phyloP scores from a whole-genome alignment of 1,284 basidiomycete species.

The Pseudozyma sp. region DNA sequence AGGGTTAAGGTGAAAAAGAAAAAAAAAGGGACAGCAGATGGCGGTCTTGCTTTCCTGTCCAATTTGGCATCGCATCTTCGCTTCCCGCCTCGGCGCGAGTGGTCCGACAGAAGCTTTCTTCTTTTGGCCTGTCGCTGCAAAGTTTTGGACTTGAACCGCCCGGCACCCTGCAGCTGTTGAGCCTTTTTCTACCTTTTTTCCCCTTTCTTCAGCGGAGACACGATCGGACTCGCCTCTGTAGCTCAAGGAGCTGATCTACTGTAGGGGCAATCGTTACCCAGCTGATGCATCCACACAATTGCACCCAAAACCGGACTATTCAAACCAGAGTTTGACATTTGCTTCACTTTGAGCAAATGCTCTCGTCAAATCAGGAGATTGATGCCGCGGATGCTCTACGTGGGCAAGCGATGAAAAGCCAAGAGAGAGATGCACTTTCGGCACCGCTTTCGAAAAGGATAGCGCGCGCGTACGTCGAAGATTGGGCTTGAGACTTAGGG shows the following conservation, averaged over 20 bases:
- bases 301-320: no score
- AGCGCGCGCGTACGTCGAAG: no score
- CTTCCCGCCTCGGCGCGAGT: no score
- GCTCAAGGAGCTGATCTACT: not conserved
- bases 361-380: not conserved
- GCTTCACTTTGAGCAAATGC: not conserved
- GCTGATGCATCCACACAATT: constrained; percentile 1
- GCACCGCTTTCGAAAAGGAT: no score
- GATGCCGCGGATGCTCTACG: not conserved
- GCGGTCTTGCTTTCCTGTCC: no score
- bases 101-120: not conserved
- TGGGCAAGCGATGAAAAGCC: not conserved
- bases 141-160: not conserved
- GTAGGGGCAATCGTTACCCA: not conserved
- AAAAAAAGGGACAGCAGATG: no score
- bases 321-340: no score
- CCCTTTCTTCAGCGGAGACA: not conserved
- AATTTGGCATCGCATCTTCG: no score
- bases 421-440: not conserved
- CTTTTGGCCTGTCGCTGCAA: not conserved
- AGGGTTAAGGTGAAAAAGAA: no score
- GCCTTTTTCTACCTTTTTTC: constrained; percentile 11
- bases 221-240: not conserved
- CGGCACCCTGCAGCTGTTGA: constrained; percentile 34
- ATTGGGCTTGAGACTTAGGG: no score